These are phyloP conservation scores for Talaromyces proteolyticus DNA, from an alignment of 495 filamentous ascomycete genomes.

Conservation along the genomic window DNA sequence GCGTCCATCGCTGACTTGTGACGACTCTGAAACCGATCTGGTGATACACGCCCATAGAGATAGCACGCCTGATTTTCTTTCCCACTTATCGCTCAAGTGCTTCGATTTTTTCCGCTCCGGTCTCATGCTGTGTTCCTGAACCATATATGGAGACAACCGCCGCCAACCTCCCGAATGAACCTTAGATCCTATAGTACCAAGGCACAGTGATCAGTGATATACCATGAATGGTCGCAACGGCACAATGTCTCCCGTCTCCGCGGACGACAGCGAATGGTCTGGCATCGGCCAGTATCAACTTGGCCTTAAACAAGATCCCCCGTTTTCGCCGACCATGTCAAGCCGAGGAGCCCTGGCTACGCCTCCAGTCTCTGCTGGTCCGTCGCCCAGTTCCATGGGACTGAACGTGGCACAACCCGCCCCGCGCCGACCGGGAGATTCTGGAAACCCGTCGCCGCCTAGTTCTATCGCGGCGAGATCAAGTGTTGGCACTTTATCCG, in stretches of 20 bases:
- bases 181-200: too few relatives aligned
- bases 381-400: conserved; percentile 38
- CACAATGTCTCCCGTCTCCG: conserved; percentile 80
- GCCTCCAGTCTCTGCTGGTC: conserved; percentile 62
- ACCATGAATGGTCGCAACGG: conserved; percentile 57
- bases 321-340: conserved; percentile 46
- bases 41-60: too few relatives aligned
- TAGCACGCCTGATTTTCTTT: too few relatives aligned
- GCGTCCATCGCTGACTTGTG: too few relatives aligned
- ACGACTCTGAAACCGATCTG: too few relatives aligned
- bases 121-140: too few relatives aligned
- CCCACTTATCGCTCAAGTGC: too few relatives aligned
- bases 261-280: conserved; percentile 84
- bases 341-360: conserved; percentile 62
- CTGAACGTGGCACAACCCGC: conserved; percentile 42
- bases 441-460: conserved; percentile 76
- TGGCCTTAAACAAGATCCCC: conserved; percentile 44
- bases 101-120: too few relatives aligned
- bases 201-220: not conserved
- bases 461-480: conserved; percentile 75
- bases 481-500: conserved; percentile 59
- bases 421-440: conserved; percentile 25
- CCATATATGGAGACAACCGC: too few relatives aligned
- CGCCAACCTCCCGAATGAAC: too few relatives aligned
- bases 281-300: conserved; percentile 65